phyloP scores from a whole-genome alignment of 106 monocot species.

The Amphibolis antarctica region DNA sequence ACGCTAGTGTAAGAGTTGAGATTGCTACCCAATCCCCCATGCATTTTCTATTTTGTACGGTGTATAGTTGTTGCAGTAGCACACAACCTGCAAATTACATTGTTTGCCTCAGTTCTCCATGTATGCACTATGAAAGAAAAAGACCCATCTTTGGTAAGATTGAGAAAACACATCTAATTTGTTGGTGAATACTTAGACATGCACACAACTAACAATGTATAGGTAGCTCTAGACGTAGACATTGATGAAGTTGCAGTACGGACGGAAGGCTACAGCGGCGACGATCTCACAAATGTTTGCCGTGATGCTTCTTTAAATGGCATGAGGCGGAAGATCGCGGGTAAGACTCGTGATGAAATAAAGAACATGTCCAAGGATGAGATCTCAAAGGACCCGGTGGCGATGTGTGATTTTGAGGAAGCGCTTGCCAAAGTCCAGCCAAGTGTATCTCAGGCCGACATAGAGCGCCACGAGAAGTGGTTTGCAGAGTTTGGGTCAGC shows the following conservation, averaged over 20 bases:
- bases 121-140: too few relatives aligned
- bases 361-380: slow-evolving; percentile 99
- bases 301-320: slow-evolving; percentile 87
- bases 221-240: slow-evolving; percentile 86
- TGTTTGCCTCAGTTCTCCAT: too few relatives aligned
- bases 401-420: slow-evolving; percentile 98
- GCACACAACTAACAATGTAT: too few relatives aligned
- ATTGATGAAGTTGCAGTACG: slow-evolving; percentile 82
- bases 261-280: slow-evolving; percentile 93
- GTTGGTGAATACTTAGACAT: too few relatives aligned
- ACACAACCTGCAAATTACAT: too few relatives aligned
- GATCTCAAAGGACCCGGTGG: slow-evolving; percentile 89
- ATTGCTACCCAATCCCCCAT: background rate
- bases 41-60: background rate
- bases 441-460: slow-evolving; percentile 79
- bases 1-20: background rate
- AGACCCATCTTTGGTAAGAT: too few relatives aligned
- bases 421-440: slow-evolving; percentile 87
- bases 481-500: slow-evolving; percentile 92
- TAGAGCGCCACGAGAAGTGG: slow-evolving; percentile 98
- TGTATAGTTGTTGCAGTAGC: too few relatives aligned
- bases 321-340: slow-evolving; percentile 92
- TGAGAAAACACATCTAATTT: too few relatives aligned
- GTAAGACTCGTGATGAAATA: slow-evolving; percentile 93
- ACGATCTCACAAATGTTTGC: slow-evolving; percentile 89